A percentile compares a stretch with the other conserved stretches of the same genome.
These are phyloP conservation scores for Apiospora rasikravindrae DNA, from an alignment of 2,329 filamentous ascomycete species.

Conservation along the genomic window DNA sequence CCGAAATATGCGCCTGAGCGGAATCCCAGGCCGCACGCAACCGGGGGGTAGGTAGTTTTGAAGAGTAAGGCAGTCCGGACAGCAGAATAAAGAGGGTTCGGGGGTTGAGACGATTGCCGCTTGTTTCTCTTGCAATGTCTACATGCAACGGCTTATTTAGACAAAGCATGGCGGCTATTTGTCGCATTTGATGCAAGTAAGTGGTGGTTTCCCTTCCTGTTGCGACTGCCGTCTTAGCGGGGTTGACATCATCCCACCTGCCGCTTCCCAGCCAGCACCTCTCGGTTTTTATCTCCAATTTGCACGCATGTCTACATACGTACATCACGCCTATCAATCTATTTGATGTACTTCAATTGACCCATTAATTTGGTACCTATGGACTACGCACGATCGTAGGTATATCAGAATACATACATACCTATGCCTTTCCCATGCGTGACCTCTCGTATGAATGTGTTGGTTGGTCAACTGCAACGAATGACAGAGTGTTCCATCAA, in stretches of 20 bases:
- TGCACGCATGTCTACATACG: background rate
- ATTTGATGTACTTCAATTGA: background rate
- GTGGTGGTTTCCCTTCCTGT: background rate
- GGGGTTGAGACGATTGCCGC: background rate
- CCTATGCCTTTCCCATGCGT: background rate
- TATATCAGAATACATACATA: background rate
- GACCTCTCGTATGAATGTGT: background rate
- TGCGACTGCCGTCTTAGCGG: slow-evolving; percentile 10
- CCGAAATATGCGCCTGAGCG: background rate
- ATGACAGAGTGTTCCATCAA: background rate
- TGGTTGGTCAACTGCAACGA: no score
- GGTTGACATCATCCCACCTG: slow-evolving; percentile 24
- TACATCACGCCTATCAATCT: background rate
- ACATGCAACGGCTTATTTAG: background rate
- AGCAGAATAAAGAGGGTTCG: background rate
- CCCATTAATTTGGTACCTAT: background rate
- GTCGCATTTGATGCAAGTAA: background rate
- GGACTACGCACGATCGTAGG: no score
- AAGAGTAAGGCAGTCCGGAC: background rate
- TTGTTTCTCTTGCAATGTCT: background rate
- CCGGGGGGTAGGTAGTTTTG: background rate
- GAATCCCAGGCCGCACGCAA: background rate
- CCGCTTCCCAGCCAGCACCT: background rate
- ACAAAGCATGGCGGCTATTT: slow-evolving; percentile 15
- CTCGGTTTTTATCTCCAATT: background rate